Evolutionary conservation across 441 rosid genomes (phyloP), one percentile per base, ranked within the genome.

Genomic region (Pelargonium myrrhifolium): DNA sequence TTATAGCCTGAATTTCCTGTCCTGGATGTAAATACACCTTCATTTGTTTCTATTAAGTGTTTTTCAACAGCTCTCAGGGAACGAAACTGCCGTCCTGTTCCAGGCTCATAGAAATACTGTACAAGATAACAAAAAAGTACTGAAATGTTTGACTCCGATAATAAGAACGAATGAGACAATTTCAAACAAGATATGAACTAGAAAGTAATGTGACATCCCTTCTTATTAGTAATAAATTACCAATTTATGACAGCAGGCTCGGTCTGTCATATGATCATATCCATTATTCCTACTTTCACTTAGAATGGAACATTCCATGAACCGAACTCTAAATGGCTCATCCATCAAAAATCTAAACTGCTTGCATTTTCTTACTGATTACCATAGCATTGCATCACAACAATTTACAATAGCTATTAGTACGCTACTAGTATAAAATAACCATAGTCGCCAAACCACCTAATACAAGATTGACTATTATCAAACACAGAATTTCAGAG

Each of bases 21-120:
- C 56, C 26, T 62, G 37, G 35, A 28, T 26, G 49, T 1, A 14
- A 10, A n/a, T 18, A 61, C 6, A 63, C 15, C 69, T 42, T 69
- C 51, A 65, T 64, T 70, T 8, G 70, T 75, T 28, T 71, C 77
- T 59, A 9, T 53, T 24, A 84, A 76, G 64, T 82, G 68, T 43
- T 68, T 78, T 42, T 84, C 78, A 67, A 74, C 63, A 51, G 83
- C 65, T 68, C 63, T 65, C 60, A 82, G 49, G 31, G 92, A 83
- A 63, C 80, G 77, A 75, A 87, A 85, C 67, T 79, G 21, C 65
- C 71, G 70, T 66, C 89, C 88, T 28, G 78, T 78, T 21, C 81
- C 75, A 22, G 85, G 86, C 67, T 85, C 80, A 22, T 72, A 8
- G 73, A 75, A 82, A 76, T 81, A 78, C 89, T 83, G 71, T 68